Conservation (phyloP, 2,329 filamentous ascomycete genomes). For the Myriosclerotinia curreyana region DNA sequence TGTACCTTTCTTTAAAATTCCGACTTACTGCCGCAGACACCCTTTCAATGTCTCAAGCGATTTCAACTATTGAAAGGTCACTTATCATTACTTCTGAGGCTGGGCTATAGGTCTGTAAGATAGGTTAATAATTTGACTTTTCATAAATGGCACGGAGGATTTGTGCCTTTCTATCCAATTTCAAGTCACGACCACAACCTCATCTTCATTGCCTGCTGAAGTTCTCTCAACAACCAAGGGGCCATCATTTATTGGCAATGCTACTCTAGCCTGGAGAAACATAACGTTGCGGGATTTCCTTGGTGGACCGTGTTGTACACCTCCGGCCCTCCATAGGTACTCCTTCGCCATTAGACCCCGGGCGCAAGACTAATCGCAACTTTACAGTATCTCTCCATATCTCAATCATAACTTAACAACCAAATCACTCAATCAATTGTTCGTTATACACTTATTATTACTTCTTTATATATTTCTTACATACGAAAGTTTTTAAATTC, state of each 20-base stretch:
- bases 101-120: neutral
- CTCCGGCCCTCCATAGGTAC: neutral
- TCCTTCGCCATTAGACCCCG: neutral
- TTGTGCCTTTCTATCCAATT: neutral
- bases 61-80: slow-evolving; percentile 7
- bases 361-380: slow-evolving; percentile 1
- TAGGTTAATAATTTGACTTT: neutral
- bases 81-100: neutral
- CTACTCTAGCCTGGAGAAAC: neutral
- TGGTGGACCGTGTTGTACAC: neutral
- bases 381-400: neutral
- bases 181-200: neutral
- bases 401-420: neutral
- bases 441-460: too few relatives aligned
- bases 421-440: neutral
- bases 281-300: slow-evolving; percentile 4
- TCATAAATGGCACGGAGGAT: neutral
- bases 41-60: neutral
- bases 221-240: neutral
- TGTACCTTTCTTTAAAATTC: neutral
- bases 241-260: neutral
- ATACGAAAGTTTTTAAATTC: neutral
- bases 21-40: neutral
- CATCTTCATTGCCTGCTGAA: neutral
- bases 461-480: neutral